These are phyloP conservation scores for Neurospora terricola DNA, from an alignment of 495 filamentous ascomycete species.

Conservation along the genomic window DNA sequence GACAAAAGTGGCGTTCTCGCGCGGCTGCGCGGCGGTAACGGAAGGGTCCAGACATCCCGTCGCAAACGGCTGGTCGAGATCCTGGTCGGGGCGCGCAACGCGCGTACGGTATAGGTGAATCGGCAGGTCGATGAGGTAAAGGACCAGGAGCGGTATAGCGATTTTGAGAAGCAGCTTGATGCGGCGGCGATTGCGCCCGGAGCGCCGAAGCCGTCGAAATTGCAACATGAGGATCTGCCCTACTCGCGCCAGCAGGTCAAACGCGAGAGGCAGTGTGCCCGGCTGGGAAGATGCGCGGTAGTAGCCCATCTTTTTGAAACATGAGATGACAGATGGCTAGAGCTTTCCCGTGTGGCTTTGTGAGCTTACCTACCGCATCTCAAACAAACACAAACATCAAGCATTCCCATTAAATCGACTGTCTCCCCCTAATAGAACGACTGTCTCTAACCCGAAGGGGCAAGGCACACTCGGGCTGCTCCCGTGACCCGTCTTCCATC, in stretches of 20 bases:
- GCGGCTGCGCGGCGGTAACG: constrained; percentile 38
- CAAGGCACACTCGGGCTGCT: too few species aligned
- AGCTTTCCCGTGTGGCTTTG: not conserved
- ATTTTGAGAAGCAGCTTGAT: not conserved
- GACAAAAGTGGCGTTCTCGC: constrained; percentile 87
- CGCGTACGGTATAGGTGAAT: constrained; percentile 18
- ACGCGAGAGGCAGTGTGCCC: not conserved
- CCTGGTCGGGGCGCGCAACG: constrained; percentile 22
- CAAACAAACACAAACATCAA: not conserved
- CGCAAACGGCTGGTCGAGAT: constrained; percentile 35
- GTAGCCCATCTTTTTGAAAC: not conserved
- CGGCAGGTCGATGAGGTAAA: constrained; percentile 19
- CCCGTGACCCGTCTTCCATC: too few species aligned
- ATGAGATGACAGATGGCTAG: not conserved
- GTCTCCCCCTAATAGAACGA: too few species aligned
- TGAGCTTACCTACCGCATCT: not conserved
- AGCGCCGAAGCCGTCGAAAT: not conserved
- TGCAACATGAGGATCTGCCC: not conserved
- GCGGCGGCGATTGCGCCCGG: not conserved
- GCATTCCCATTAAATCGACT: too few species aligned
- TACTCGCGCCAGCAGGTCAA: not conserved
- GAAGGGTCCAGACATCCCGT: constrained; percentile 32
- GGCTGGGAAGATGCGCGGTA: not conserved
- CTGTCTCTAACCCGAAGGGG: too few species aligned
- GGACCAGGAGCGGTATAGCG: not conserved